Evolutionary conservation across 768 basidiomycete genomes (phyloP).

Genomic region (Tricholoma flavovirens): DNA sequence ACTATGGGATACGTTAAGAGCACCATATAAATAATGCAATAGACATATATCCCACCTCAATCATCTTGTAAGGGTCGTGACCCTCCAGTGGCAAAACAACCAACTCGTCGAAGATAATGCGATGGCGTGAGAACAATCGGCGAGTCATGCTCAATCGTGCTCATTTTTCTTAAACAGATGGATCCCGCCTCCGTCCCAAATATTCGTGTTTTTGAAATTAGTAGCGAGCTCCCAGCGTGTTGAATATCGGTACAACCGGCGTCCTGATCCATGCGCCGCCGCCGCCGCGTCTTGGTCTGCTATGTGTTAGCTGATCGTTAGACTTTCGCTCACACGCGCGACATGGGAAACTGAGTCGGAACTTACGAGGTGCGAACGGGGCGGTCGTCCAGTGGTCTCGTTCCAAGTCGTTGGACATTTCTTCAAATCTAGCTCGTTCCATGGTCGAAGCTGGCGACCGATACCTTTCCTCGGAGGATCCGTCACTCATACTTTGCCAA

Average conservation of each 20-base stretch:
- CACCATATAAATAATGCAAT: not conserved
- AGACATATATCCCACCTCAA: too few species aligned
- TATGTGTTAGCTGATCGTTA: not conserved
- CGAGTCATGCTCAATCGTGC: not conserved
- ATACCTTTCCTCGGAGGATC: not conserved
- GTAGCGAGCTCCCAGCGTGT: constrained; percentile 1
- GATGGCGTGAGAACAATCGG: not conserved
- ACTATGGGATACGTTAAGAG: not conserved
- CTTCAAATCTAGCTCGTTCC: not conserved
- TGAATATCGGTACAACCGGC: not conserved
- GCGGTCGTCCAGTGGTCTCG: not conserved
- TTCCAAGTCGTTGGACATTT: not conserved
- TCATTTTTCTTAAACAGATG: not conserved
- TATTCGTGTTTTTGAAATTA: not conserved
- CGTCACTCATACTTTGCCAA: not conserved
- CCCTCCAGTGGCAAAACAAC: too few species aligned
- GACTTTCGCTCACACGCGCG: not conserved
- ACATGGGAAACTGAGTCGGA: not conserved
- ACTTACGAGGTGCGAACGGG: not conserved
- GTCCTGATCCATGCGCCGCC: not conserved
- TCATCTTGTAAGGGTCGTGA: too few species aligned
- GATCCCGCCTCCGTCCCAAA: not conserved
- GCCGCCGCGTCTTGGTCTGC: not conserved
- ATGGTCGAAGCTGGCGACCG: not conserved
- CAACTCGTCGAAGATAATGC: not conserved